Conservation (phyloP, 352 stramenopile genomes). For the Globisporangium polare region DNA sequence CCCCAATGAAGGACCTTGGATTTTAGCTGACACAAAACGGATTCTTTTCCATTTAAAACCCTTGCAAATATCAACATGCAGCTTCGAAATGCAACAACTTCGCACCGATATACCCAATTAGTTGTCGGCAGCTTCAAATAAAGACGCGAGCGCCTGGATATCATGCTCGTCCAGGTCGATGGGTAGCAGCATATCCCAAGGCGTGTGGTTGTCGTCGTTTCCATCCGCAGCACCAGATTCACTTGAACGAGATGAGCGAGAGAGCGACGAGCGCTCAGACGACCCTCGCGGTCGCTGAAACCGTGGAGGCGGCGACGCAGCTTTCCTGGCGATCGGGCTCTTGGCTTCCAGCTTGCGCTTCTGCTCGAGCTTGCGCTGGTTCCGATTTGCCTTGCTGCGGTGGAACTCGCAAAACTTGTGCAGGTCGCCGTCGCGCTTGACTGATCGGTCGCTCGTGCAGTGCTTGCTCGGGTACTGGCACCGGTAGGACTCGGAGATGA, state of each 20-base stretch:
- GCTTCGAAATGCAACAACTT: not conserved
- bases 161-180: constrained; percentile 12
- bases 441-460: constrained; percentile 19
- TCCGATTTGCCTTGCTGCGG: constrained; percentile 31
- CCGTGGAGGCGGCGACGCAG: not conserved
- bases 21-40: not conserved
- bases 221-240: not conserved
- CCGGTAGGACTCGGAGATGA: constrained; percentile 19
- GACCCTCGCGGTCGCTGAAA: constrained; percentile 4
- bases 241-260: constrained; percentile 2
- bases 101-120: not conserved
- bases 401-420: constrained; percentile 37
- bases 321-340: not conserved
- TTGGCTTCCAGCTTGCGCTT: constrained; percentile 19
- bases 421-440: constrained; percentile 30
- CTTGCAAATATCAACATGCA: not conserved
- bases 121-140: constrained; percentile 1
- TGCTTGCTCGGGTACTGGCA: constrained; percentile 26
- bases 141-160: constrained; percentile 11
- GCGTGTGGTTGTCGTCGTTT: not conserved
- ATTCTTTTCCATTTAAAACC: no score
- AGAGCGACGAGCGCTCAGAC: not conserved
- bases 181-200: constrained; percentile 12
- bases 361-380: constrained; percentile 36
- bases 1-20: no score